Percentiles rank a stretch among this genome's conserved stretches.
phyloP scores from a whole-genome alignment of 176 grass and related monocot genomes.

The Phoenix roebelenii region DNA sequence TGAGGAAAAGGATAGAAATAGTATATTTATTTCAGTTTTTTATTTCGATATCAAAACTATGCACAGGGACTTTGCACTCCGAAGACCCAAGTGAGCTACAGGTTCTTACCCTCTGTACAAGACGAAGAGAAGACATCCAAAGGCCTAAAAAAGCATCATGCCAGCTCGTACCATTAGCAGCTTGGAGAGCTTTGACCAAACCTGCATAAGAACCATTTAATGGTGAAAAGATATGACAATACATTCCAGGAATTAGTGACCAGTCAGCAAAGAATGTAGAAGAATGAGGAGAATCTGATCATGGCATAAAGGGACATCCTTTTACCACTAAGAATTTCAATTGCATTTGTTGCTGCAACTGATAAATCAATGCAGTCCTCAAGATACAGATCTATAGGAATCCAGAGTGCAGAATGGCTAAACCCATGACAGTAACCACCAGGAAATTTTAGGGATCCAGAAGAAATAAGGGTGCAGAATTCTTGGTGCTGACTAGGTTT shows the following conservation, averaged over 20 bases:
- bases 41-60: too few species aligned
- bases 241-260: too few species aligned
- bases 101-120: conserved; percentile 77
- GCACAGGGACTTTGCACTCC: too few species aligned
- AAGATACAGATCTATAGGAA: conserved; percentile 91
- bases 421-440: conserved; percentile 42
- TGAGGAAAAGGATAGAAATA: background rate
- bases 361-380: conserved; percentile 91
- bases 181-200: conserved; percentile 88
- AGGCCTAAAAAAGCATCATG: conserved; percentile 91
- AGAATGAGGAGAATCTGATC: too few species aligned
- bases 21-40: too few species aligned
- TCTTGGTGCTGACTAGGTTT: conserved; percentile 38
- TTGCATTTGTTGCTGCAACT: conserved; percentile 79
- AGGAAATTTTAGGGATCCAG: conserved; percentile 36
- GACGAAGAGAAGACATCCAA: conserved; percentile 85
- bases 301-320: too few species aligned
- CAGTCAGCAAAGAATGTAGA: too few species aligned
- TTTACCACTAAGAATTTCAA: conserved; percentile 86
- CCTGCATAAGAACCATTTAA: conserved; percentile 34
- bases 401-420: conserved; percentile 67
- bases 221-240: too few species aligned
- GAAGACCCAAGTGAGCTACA: background rate
- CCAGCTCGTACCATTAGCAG: conserved; percentile 77
- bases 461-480: conserved; percentile 31